Percentiles rank a stretch among this genome's conserved stretches.
Conservation (phyloP, 768 basidiomycete genomes). For the Mycena haematopus region DNA sequence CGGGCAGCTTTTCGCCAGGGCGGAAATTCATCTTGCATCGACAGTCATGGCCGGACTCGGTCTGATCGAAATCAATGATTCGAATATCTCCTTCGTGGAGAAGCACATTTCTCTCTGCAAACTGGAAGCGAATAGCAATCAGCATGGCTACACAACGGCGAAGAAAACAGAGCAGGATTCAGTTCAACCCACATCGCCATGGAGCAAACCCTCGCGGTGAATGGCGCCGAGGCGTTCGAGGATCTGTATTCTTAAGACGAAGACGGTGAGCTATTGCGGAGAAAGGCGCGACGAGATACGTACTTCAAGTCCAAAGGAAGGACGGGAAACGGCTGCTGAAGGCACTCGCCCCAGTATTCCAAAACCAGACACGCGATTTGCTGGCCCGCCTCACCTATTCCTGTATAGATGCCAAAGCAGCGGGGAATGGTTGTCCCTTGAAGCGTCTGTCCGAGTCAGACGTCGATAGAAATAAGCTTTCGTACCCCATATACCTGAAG, state of each 20-base stretch:
- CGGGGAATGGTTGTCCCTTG: constrained; percentile 43
- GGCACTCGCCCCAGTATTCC: constrained; percentile 45
- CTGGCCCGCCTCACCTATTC: constrained; percentile 39
- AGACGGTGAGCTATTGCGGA: neutral
- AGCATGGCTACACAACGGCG: neutral
- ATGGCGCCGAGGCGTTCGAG: constrained; percentile 42
- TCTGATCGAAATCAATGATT: constrained; percentile 47
- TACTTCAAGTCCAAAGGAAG: constrained; percentile 42
- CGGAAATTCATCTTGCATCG: constrained; percentile 39
- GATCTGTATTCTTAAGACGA: constrained; percentile 37
- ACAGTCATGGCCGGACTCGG: constrained; percentile 37
- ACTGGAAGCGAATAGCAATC: constrained; percentile 26
- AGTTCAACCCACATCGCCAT: constrained; percentile 40
- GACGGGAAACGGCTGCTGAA: constrained; percentile 37
- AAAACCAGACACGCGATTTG: constrained; percentile 46
- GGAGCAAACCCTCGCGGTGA: constrained; percentile 42
- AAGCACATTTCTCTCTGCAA: constrained; percentile 50
- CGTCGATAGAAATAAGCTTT: neutral
- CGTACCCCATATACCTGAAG: constrained; percentile 24
- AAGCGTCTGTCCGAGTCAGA: constrained; percentile 30
- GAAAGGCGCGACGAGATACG: constrained; percentile 17
- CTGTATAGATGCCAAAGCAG: constrained; percentile 44
- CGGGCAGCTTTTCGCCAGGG: constrained; percentile 34
- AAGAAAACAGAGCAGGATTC: neutral
- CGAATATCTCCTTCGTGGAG: constrained; percentile 43